A percentile compares a stretch with the other conserved stretches of the same genome.
These are phyloP conservation scores for Trichophyton verrucosum DNA, from an alignment of 2,329 filamentous ascomycete genomes.

Conservation along the genomic window DNA sequence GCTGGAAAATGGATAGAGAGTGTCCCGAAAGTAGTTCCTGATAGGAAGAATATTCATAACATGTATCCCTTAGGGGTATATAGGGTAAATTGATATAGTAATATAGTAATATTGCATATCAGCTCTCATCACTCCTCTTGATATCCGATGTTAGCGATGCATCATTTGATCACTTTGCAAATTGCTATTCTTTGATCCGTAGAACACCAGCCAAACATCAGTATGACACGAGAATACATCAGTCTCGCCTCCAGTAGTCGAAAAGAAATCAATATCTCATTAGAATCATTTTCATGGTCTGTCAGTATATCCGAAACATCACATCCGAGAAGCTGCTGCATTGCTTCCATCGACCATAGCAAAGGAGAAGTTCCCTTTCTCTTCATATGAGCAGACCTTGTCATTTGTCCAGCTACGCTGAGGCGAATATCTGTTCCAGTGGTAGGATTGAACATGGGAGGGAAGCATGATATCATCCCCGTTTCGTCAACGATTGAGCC, in stretches of 20 bases:
- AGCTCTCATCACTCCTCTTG: background rate
- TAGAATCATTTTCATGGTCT: background rate
- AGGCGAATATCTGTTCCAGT: slow-evolving; percentile 30
- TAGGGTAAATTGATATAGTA: background rate
- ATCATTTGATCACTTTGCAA: slow-evolving; percentile 10
- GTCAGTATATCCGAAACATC: slow-evolving; percentile 25
- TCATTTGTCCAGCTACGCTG: background rate
- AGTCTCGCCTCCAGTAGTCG: slow-evolving; percentile 7
- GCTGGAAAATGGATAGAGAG: background rate
- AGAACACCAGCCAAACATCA: slow-evolving; percentile 12
- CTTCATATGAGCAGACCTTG: background rate
- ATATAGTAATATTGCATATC: background rate
- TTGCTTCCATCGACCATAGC: slow-evolving; percentile 34
- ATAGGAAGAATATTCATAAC: slow-evolving; percentile 8
- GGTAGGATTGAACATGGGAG: background rate
- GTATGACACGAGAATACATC: slow-evolving; percentile 10
- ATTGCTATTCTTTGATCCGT: slow-evolving; percentile 8
- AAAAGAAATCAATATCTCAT: background rate
- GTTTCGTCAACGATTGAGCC: slow-evolving; percentile 31
- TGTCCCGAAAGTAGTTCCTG: slow-evolving; percentile 9
- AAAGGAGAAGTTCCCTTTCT: slow-evolving; percentile 28
- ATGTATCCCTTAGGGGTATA: slow-evolving; percentile 9
- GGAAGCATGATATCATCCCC: slow-evolving; percentile 23
- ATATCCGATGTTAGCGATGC: background rate
- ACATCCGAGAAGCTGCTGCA: slow-evolving; percentile 36